Conservation (phyloP, 345 rosid genomes). For the Syzygium aromaticum region DNA sequence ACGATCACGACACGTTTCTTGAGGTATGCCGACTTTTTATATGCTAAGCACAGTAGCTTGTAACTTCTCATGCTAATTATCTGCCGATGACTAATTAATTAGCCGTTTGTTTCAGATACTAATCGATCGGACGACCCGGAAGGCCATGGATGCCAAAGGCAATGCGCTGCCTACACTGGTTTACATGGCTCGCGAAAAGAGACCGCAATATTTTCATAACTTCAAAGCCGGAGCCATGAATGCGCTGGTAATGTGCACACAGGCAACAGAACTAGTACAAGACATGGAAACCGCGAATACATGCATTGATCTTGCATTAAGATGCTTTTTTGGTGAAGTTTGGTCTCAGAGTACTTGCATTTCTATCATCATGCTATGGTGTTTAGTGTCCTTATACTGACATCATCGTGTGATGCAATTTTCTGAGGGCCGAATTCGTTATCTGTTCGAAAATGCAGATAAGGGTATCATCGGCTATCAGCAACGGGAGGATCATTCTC, state of each 20-base stretch:
- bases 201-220: slow-evolving; percentile 53
- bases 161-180: slow-evolving; percentile 48
- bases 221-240: slow-evolving; percentile 93
- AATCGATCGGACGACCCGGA: slow-evolving; percentile 33
- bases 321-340: background rate
- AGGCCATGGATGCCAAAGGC: slow-evolving; percentile 20
- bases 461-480: slow-evolving; percentile 57
- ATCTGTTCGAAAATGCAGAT: slow-evolving; percentile 24
- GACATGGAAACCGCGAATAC: background rate
- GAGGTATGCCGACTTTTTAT: slow-evolving; percentile 25
- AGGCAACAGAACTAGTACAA: background rate
- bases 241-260: slow-evolving; percentile 37
- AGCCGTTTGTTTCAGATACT: slow-evolving; percentile 26
- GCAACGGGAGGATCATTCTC: slow-evolving; percentile 45
- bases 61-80: background rate
- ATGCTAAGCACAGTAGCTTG: background rate
- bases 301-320: background rate
- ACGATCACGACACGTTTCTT: slow-evolving; percentile 51
- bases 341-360: background rate
- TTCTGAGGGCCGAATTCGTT: background rate
- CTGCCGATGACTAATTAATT: background rate
- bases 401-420: background rate
- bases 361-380: background rate
- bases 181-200: slow-evolving; percentile 72
- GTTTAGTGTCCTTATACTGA: background rate